A percentile compares a stretch with the other conserved stretches of the same genome.
Evolutionary conservation across 495 filamentous ascomycete species (phyloP).

Genomic region (Bathelium albidoporum): DNA sequence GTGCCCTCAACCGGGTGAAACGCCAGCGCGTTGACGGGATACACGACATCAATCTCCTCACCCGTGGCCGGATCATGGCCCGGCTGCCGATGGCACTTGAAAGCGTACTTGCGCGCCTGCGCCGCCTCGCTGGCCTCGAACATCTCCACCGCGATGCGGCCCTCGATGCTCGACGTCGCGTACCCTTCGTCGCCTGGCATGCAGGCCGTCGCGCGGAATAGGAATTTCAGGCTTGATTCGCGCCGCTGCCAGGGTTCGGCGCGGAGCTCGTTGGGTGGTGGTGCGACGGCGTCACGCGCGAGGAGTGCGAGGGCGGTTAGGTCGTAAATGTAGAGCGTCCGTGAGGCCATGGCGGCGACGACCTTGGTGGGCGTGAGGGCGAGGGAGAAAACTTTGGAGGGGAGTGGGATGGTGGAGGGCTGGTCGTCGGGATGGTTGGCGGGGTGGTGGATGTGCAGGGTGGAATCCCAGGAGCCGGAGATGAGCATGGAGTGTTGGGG

Average conservation of each 20-base stretch:
- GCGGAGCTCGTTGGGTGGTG: slow-evolving; percentile 37
- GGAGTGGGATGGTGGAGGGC: slow-evolving; percentile 54
- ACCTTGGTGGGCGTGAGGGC: slow-evolving; percentile 71
- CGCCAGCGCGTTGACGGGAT: slow-evolving; percentile 84
- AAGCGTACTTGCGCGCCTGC: slow-evolving; percentile 89
- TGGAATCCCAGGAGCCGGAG: slow-evolving; percentile 87
- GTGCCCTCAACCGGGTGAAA: slow-evolving; percentile 89
- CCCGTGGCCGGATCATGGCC: slow-evolving; percentile 22
- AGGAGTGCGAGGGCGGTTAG: slow-evolving; percentile 53
- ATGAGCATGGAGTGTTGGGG: slow-evolving; percentile 63
- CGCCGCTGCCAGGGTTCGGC: slow-evolving; percentile 78
- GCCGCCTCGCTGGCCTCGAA: slow-evolving; percentile 79
- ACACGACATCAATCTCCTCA: slow-evolving; percentile 69
- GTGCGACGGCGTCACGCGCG: neutral
- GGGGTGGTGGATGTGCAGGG: slow-evolving; percentile 70
- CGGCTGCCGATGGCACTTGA: slow-evolving; percentile 87
- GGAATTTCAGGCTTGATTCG: slow-evolving; percentile 89
- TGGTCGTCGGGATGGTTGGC: slow-evolving; percentile 30
- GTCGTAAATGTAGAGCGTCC: slow-evolving; percentile 86
- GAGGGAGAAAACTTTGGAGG: slow-evolving; percentile 78
- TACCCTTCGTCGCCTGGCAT: slow-evolving; percentile 95
- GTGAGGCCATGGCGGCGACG: slow-evolving; percentile 91
- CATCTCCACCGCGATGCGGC: slow-evolving; percentile 91
- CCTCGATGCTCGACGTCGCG: slow-evolving; percentile 80
- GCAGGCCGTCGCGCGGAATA: slow-evolving; percentile 85